Conservation (phyloP, 2,329 filamentous ascomycete species). For the Alternaria longipes region DNA sequence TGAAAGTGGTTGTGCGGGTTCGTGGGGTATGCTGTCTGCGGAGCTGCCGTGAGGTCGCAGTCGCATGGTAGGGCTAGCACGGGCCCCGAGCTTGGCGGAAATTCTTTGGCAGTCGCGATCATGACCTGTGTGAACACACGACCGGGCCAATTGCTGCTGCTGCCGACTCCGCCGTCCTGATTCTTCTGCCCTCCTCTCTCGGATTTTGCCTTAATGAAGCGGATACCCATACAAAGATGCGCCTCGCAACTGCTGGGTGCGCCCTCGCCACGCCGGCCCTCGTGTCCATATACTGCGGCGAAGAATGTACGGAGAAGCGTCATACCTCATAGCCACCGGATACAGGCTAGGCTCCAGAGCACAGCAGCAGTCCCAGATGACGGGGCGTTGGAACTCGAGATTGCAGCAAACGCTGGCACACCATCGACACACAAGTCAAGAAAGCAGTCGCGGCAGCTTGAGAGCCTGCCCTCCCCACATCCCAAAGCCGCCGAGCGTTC, state of each 20-base stretch:
- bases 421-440: slow-evolving; percentile 17
- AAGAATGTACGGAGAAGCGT: slow-evolving; percentile 33
- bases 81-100: slow-evolving; percentile 41
- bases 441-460: slow-evolving; percentile 27
- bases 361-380: slow-evolving; percentile 26
- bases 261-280: slow-evolving; percentile 55
- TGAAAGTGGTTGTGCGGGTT: slow-evolving; percentile 66
- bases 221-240: slow-evolving; percentile 68
- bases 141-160: slow-evolving; percentile 30
- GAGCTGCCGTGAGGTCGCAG: slow-evolving; percentile 33
- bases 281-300: slow-evolving; percentile 42
- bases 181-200: slow-evolving; percentile 15
- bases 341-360: slow-evolving; percentile 38
- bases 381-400: slow-evolving; percentile 23
- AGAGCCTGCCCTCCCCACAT: slow-evolving; percentile 73
- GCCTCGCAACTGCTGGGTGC: slow-evolving; percentile 66
- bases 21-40: slow-evolving; percentile 22
- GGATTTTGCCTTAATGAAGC: slow-evolving; percentile 62
- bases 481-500: slow-evolving; percentile 73
- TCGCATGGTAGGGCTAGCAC: slow-evolving; percentile 26
- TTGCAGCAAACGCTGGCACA: slow-evolving; percentile 17
- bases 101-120: slow-evolving; percentile 46
- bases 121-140: slow-evolving; percentile 38
- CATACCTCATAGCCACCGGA: slow-evolving; percentile 42
- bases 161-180: slow-evolving; percentile 19